Evolutionary conservation across 2,329 filamentous ascomycete genomes (phyloP).

Genomic region (Diaporthe longicolla): DNA sequence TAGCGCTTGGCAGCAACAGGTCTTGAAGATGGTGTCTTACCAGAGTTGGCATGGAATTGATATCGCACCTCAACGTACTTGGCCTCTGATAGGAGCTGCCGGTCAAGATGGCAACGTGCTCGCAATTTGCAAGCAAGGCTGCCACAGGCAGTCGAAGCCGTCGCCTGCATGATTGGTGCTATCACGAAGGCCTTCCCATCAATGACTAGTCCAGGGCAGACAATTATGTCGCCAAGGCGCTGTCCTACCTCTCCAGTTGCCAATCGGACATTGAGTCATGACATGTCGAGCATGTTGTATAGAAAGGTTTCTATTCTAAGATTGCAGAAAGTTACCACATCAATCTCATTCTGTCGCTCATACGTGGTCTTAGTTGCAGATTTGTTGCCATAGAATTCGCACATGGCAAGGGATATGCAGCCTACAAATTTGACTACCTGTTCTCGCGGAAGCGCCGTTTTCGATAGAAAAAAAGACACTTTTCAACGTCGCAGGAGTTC

Average conservation of each 20-base stretch:
- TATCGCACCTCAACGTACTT: not conserved
- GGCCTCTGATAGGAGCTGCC: not conserved
- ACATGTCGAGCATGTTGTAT: not conserved
- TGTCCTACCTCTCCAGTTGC: not conserved
- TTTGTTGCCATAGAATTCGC: not conserved
- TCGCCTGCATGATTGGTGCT: not conserved
- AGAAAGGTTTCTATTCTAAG: not conserved
- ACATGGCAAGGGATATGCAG: too few species aligned
- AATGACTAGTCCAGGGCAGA: not conserved
- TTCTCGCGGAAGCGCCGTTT: not conserved
- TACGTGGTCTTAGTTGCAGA: not conserved
- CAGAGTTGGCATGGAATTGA: not conserved
- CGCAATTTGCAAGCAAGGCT: not conserved
- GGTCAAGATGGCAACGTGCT: not conserved
- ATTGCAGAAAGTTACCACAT: not conserved
- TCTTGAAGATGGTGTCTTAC: not conserved
- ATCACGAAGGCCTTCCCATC: constrained; percentile 14
- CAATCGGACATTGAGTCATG: not conserved
- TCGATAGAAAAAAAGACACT: too few species aligned
- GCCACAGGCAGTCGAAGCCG: not conserved
- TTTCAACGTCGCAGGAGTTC: too few species aligned
- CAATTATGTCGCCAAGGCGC: not conserved
- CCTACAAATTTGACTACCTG: not conserved
- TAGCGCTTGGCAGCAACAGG: not conserved
- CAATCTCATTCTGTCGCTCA: not conserved